Evolutionary conservation across 768 basidiomycete genomes (phyloP), one percentile per base, ranked within the genome.

Genomic region (Saitozyma sp.): DNA sequence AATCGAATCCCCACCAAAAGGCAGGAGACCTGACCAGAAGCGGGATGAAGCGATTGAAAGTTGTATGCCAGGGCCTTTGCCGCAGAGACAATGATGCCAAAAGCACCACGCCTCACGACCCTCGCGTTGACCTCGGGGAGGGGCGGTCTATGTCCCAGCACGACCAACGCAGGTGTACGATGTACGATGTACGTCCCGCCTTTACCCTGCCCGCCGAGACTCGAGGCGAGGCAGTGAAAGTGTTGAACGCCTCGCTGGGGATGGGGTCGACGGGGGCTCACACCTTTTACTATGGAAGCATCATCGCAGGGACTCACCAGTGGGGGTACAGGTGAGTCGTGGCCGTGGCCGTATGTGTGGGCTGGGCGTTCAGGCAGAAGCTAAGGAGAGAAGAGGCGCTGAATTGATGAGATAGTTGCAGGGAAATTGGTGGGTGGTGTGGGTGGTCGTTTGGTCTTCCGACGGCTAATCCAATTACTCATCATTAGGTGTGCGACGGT

Each of bases 251-350:
- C 65, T 56, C 55, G 45, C 39, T n/a, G 38, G 14, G 53, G 49
- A 55, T 54, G 56, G 55, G 43, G 42, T 64, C 19, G 37, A 17
- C 16, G 19, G 50, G 55, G 54, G 59, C 54, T 73, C 68, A 73
- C 71, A 73, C 71, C 71, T 73, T 73, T 73, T 73, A 73, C 71
- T 62, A 73, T 62, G 48, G 45, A 59, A 56, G 59, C 71, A 73
- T 73, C 71, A 69, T 73, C 52, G 71, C 68, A 67, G 66, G 58
- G 62, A 57, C 57, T 63, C 42, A 63, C 62, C 37, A 53, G 39
- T 52, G 38, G 41, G 10, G 9, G 2, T 16, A 20, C 19, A 17
- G 14, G 42, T 37, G 29, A 14, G 13, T 5, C 19, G 8, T 29
- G 29, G 29, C 29, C 29, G 29, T 29, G 29, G 29, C 29, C 29